phyloP scores from a whole-genome alignment of 805 yeast genomes.

The Priceomyces haplophilus region DNA sequence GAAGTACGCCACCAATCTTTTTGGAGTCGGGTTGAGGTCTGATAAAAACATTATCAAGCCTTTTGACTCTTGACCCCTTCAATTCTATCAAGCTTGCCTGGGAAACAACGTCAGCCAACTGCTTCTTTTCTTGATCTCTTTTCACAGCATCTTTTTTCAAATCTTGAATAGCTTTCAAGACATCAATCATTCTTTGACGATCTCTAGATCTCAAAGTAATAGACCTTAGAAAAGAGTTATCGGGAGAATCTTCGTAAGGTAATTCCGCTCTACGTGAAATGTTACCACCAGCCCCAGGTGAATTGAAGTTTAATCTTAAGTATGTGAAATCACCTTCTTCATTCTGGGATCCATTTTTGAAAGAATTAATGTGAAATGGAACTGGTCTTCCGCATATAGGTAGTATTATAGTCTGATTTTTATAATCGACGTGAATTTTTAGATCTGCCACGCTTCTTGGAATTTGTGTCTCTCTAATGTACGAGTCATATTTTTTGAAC shows the following conservation, averaged over 20 bases:
- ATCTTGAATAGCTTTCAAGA: conserved; percentile 84
- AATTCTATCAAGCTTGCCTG: conserved; percentile 86
- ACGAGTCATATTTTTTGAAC: conserved; percentile 93
- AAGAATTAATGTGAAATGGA: conserved; percentile 93
- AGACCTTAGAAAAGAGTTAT: conserved; percentile 81
- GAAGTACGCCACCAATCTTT: conserved; percentile 84
- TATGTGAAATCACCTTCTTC: conserved; percentile 96
- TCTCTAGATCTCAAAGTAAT: conserved; percentile 87
- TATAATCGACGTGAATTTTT: conserved; percentile 81
- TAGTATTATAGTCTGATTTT: conserved; percentile 81
- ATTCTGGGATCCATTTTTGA: conserved; percentile 89
- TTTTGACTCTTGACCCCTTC: conserved; percentile 77
- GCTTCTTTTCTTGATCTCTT: conserved; percentile 86
- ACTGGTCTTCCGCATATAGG: conserved; percentile 97
- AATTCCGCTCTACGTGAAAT: conserved; percentile 69
- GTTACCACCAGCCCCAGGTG: conserved; percentile 84
- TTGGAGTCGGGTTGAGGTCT: conserved; percentile 98
- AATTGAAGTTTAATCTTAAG: conserved; percentile 83
- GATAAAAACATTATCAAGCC: conserved; percentile 83
- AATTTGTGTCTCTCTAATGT: conserved; percentile 88
- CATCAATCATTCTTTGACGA: conserved; percentile 85
- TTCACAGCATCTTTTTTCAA: conserved; percentile 88
- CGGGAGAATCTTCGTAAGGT: conserved; percentile 87
- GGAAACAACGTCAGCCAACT: conserved; percentile 88
- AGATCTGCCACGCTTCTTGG: conserved; percentile 81